Evolutionary conservation across 2,329 filamentous ascomycete genomes (phyloP).

Genomic region (Beauveria australis): DNA sequence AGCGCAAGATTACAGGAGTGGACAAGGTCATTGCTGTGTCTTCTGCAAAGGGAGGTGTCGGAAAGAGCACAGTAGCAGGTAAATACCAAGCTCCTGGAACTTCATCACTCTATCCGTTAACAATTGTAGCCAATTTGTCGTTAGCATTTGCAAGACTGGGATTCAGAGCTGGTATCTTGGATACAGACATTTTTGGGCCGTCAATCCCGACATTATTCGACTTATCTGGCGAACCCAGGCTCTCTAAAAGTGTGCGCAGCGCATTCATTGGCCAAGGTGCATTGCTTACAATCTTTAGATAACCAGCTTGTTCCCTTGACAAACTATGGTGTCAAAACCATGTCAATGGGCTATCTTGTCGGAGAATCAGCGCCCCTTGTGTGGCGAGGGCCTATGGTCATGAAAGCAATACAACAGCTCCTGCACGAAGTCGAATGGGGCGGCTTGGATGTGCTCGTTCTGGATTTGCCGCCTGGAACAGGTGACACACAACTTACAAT

Average conservation of each 20-base stretch:
- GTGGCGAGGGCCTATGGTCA: constrained; percentile 95
- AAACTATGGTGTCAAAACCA: constrained; percentile 93
- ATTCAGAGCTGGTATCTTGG: constrained; percentile 76
- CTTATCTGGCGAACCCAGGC: constrained; percentile 66
- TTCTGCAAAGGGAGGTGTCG: constrained; percentile 95
- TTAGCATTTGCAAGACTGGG: constrained; percentile 78
- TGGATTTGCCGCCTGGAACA: constrained; percentile 89
- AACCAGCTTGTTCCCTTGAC: constrained; percentile 80
- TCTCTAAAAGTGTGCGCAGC: constrained; percentile 55
- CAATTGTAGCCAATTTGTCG: constrained; percentile 61
- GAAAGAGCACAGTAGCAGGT: constrained; percentile 91
- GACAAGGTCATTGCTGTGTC: constrained; percentile 93
- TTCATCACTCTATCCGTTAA: not conserved
- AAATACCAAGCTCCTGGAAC: constrained; percentile 12
- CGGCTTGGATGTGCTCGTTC: constrained; percentile 74
- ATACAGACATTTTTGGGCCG: constrained; percentile 94
- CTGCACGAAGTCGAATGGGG: constrained; percentile 95
- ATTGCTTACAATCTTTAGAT: constrained; percentile 34
- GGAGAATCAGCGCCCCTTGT: constrained; percentile 74
- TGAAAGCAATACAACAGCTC: constrained; percentile 92
- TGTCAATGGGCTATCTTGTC: constrained; percentile 97
- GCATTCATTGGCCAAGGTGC: not conserved
- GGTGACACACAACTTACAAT: constrained; percentile 97
- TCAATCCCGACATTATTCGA: constrained; percentile 87
- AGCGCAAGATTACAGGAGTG: constrained; percentile 74